These are phyloP conservation scores for Xerophyta viscosa DNA, from an alignment of 106 monocot genomes.

Conservation along the genomic window DNA sequence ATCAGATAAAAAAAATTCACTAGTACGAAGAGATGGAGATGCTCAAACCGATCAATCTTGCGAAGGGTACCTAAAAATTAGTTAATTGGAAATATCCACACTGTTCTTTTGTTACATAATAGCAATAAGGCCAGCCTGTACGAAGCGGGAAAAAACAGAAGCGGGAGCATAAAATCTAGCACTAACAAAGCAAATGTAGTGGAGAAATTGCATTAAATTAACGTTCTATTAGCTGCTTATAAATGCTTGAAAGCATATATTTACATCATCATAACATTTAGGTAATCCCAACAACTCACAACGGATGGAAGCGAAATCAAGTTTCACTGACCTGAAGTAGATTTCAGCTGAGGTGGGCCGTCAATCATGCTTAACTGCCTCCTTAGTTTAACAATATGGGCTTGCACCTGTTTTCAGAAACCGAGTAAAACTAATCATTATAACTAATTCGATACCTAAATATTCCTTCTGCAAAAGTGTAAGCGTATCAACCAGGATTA, in stretches of 20 bases:
- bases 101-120: no score
- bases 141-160: no score
- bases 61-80: no score
- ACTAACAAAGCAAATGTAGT: no score
- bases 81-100: no score
- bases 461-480: background rate
- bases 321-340: constrained; percentile 61
- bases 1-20: no score
- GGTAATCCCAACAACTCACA: background rate
- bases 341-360: constrained; percentile 55
- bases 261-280: background rate
- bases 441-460: background rate
- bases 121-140: no score
- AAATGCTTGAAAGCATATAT: background rate
- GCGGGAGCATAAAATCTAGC: no score
- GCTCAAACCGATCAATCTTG: no score
- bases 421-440: background rate
- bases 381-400: constrained; percentile 84
- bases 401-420: constrained; percentile 61
- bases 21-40: no score
- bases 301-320: background rate
- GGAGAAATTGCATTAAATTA: no score
- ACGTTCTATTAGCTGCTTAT: no score
- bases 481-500: background rate
- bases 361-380: constrained; percentile 90